Percentiles rank a stretch among this genome's conserved stretches.
Evolutionary conservation across 164 flowering plant species (phyloP).

Genomic region (Tetracentron sinense): DNA sequence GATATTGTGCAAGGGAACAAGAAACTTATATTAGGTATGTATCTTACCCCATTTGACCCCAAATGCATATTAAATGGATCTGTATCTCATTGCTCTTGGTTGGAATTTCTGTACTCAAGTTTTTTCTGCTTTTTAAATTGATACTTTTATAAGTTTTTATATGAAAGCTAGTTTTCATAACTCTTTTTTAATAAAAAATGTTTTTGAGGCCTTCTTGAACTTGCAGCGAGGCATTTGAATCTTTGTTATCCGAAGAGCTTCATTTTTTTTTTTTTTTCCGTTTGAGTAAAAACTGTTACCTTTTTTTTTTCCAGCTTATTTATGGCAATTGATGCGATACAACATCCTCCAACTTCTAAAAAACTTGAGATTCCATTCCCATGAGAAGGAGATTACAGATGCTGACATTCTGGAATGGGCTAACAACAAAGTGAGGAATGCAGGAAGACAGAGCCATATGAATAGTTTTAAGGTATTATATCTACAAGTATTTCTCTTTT

Average conservation of each 20-base stretch:
- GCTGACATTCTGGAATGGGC: conserved; percentile 88
- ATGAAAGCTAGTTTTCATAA: not conserved
- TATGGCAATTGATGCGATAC: conserved; percentile 96
- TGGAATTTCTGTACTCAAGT: not conserved
- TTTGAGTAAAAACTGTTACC: not conserved
- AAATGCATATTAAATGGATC: not conserved
- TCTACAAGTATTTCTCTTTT: not conserved
- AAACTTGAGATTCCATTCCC: conserved; percentile 77
- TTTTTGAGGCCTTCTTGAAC: not conserved
- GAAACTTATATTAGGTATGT: conserved; percentile 74
- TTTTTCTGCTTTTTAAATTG: not conserved
- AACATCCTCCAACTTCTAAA: conserved; percentile 82
- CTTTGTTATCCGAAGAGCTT: not conserved
- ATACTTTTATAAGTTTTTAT: no score
- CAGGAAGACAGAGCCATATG: conserved; percentile 62
- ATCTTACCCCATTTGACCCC: conserved; percentile 2
- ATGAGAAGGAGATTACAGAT: conserved; percentile 79
- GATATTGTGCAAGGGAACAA: conserved; percentile 95
- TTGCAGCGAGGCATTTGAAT: not conserved
- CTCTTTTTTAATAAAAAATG: not conserved
- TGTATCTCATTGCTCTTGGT: not conserved
- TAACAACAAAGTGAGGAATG: conserved; percentile 56
- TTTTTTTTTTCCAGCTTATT: conserved; percentile 55
- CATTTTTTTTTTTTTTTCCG: not conserved
- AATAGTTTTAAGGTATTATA: conserved; percentile 70